Base-by-base conservation (phyloP, 352 stramenopile species). In the Phytophthora fragariae region DNA sequence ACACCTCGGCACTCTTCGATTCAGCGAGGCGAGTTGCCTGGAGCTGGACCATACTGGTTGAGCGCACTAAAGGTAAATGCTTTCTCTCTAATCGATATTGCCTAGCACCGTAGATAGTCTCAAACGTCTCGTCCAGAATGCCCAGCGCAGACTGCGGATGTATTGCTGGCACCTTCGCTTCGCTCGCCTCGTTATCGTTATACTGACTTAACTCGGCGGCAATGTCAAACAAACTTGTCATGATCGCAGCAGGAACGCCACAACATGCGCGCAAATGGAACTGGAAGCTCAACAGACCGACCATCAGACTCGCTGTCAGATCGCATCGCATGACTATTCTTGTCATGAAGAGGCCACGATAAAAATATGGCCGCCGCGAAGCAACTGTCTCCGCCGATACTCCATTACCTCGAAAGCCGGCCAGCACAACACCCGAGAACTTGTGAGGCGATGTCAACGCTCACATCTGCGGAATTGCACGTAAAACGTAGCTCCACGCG, bases 401-500 rank as follows among this genome's bases (percentile, higher is more conserved):
- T 12, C 37, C 37, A 44, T 44, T 44, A 44, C 37, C 2, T 44
- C 37, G 37, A 44, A 17, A 44, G 37, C 37, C 15, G 37, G 37
- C 37, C 14, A 73, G n/a, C 19, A 31, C 17, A 29, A 65, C 61
- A 17, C 31, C 31, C 55, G 12, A 63, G 14, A 27, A 15, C 14
- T 29, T 19, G 17, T n/a, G 21, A 54, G 21, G 31, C 37, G 5
- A 94, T 94, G 88, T 93, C 88, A 60, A 93, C 88, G 68, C 80
- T 94, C 54, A 94, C 84, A 62, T 94, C 88, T 19, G 81, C 88
- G 46, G 78, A 94, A 68, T 71, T 94, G 47, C 75, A 90, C 66
- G 77, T 94, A 27, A 92, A 92, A 69, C 86, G 85, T 57, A 94
- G 88, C 81, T 93, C 88, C 35, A 94, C 88, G 27, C 74, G 88